Base-by-base conservation (phyloP, 208 protist species). In the Crithidia expoeki region DNA sequence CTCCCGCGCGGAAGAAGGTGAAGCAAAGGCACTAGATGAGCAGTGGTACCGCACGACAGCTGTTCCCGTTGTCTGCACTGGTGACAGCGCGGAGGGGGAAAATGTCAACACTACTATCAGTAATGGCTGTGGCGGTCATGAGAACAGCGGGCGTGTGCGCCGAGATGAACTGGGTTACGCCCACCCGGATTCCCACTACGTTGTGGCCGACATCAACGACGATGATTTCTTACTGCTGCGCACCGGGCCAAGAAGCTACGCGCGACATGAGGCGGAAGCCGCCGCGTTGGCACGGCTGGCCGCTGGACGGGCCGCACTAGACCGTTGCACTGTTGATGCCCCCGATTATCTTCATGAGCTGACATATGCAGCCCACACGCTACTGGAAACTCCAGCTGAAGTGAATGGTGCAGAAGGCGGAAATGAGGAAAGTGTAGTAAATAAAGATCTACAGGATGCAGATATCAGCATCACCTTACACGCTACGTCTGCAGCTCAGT, bases 171-270 rank as follows among this genome's bases (percentile, higher is more conserved):
- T 70, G 27, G 84, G 80, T 30, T 83, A 86, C 34, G 38, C 56
- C 11, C 85, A 93, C 40, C 70, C 78, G 6, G 76, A 76, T 14
- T 60, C 62, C 7, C 70, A 80, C 55, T 93, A 90, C 69, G 67
- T 77, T 12, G 74, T 93, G 19, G 76, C 81, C 1, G 85, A 93
- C 69, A 92, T 95, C 65, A 95, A 93, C 68, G 88, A 93, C 64
- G 88, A 95, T 47, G 84, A 86, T 23, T 90, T 83, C 49, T n/a
- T 92, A 27, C 64, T 64, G 27, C 30, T 79, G 61, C 83, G 85
- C 19, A 76, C 76, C 23, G 84, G 86, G 0, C 76, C 84, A 14
- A 60, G 65, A 27, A 51, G 55, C 52, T 58, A 64, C 49, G 58
- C 59, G 17, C 42, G 46, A 6, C 38, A 46, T 6, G 63, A 76